phyloP scores from a whole-genome alignment of 2,329 filamentous ascomycete genomes.

The Cladosporium sp. region DNA sequence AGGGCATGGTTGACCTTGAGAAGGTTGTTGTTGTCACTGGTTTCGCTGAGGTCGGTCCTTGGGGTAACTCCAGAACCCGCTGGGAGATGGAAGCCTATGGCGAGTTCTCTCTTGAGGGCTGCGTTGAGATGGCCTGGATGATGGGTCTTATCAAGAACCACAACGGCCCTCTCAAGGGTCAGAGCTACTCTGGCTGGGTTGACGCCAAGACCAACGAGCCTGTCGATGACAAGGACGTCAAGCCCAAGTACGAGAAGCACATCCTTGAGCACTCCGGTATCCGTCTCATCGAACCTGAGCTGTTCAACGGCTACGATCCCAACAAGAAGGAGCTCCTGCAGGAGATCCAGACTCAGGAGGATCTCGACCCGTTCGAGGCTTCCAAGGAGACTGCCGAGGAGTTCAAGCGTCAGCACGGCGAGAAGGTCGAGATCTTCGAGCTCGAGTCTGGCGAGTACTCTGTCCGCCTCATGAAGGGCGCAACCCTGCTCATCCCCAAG shows the following conservation, averaged over 20 bases:
- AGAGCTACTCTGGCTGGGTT: constrained; percentile 95
- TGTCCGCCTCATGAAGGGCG: constrained; percentile 91
- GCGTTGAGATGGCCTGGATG: constrained; percentile 99
- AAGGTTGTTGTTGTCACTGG: constrained; percentile 97
- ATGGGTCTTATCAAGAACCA: constrained; percentile 99
- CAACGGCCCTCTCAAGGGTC: constrained; percentile 92
- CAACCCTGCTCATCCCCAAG: constrained; percentile 92
- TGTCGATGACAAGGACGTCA: constrained; percentile 96
- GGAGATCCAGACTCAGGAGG: constrained; percentile 95
- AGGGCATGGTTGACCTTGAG: constrained; percentile 97
- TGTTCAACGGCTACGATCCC: constrained; percentile 95
- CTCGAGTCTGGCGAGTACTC: constrained; percentile 90
- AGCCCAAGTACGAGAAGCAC: constrained; percentile 93
- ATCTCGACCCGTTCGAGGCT: constrained; percentile 92
- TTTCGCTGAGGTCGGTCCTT: constrained; percentile 92
- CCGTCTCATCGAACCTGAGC: constrained; percentile 92
- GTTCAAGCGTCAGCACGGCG: constrained; percentile 94
- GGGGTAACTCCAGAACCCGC: constrained; percentile 95
- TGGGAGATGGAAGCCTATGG: constrained; percentile 99
- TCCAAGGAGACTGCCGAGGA: constrained; percentile 97
- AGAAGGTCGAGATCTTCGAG: constrained; percentile 97
- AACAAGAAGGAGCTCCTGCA: constrained; percentile 98
- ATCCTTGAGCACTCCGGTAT: constrained; percentile 97
- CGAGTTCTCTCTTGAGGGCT: constrained; percentile 94
- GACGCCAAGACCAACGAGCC: constrained; percentile 91